phyloP scores from a whole-genome alignment of 768 basidiomycete species.

The Lactarius sanguifluus region DNA sequence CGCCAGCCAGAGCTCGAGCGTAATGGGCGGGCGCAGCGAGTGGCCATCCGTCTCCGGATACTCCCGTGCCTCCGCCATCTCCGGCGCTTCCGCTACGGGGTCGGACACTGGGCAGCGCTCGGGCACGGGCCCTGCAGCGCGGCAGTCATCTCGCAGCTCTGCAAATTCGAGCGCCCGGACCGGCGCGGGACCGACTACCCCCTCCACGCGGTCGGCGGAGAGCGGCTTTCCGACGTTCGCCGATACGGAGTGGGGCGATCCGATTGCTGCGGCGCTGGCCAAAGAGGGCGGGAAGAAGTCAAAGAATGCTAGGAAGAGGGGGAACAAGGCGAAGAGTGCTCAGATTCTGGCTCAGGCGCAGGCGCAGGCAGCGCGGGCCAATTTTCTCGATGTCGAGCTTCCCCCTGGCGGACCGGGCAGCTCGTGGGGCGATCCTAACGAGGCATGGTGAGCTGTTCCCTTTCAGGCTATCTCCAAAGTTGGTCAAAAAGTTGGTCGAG shows the following conservation, averaged over 20 bases:
- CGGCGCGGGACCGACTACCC: not conserved
- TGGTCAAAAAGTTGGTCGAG: too few species aligned
- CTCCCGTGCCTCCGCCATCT: not conserved
- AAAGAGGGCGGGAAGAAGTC: not conserved
- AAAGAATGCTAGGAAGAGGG: not conserved
- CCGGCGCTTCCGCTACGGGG: not conserved
- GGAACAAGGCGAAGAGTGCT: not conserved
- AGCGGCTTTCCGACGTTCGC: not conserved
- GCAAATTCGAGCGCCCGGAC: not conserved
- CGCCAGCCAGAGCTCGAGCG: not conserved
- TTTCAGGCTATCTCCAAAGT: too few species aligned
- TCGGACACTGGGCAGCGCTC: not conserved
- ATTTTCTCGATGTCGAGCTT: not conserved
- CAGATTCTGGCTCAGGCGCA: not conserved
- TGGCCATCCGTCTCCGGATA: not conserved
- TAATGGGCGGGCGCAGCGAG: not conserved
- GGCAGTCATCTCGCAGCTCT: not conserved
- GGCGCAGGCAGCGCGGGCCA: not conserved
- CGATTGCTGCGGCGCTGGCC: not conserved
- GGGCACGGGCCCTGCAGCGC: not conserved
- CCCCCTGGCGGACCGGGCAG: not conserved
- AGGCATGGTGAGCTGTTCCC: not conserved
- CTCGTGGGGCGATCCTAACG: conserved; percentile 1
- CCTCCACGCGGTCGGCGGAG: not conserved
- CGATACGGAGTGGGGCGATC: not conserved